Evolutionary conservation across 768 basidiomycete species (phyloP).

Genomic region (Neoboletus subvelutipes): DNA sequence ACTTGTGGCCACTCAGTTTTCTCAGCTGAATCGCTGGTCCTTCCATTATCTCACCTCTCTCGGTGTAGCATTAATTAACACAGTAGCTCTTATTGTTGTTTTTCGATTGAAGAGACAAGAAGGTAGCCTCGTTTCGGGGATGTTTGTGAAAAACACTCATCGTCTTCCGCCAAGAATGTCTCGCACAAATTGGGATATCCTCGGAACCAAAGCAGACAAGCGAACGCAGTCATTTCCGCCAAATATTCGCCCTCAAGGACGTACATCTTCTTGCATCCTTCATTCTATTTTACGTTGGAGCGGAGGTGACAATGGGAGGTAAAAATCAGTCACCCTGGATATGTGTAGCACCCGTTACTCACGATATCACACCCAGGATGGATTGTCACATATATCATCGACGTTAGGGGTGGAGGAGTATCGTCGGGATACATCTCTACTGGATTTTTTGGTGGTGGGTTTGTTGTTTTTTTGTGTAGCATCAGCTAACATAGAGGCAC

Average conservation of each 20-base stretch:
- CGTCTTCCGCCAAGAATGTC: slow-evolving; percentile 32
- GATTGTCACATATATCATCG: slow-evolving; percentile 60
- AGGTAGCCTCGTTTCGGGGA: slow-evolving; percentile 36
- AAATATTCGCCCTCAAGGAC: slow-evolving; percentile 42
- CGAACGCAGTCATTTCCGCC: slow-evolving; percentile 42
- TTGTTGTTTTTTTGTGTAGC: not conserved
- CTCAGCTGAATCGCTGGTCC: slow-evolving; percentile 37
- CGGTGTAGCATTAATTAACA: slow-evolving; percentile 60
- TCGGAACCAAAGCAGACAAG: slow-evolving; percentile 20
- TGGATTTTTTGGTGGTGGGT: slow-evolving; percentile 35
- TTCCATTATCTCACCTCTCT: slow-evolving; percentile 53
- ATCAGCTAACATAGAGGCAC: not conserved
- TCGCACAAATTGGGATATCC: slow-evolving; percentile 36
- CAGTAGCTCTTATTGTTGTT: slow-evolving; percentile 46
- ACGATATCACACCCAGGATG: slow-evolving; percentile 42
- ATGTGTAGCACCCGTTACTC: not conserved
- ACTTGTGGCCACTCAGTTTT: slow-evolving; percentile 55
- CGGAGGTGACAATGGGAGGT: slow-evolving; percentile 53
- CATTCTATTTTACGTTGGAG: slow-evolving; percentile 48
- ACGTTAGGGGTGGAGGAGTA: slow-evolving; percentile 43
- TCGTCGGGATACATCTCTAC: slow-evolving; percentile 49
- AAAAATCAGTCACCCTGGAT: not conserved
- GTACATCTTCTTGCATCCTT: slow-evolving; percentile 50
- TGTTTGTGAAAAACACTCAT: not conserved
- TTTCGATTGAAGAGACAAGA: slow-evolving; percentile 71